Evolutionary conservation across 192 early-diverging fungal species (phyloP).

Genomic region (Linnemannia schmuckeri): DNA sequence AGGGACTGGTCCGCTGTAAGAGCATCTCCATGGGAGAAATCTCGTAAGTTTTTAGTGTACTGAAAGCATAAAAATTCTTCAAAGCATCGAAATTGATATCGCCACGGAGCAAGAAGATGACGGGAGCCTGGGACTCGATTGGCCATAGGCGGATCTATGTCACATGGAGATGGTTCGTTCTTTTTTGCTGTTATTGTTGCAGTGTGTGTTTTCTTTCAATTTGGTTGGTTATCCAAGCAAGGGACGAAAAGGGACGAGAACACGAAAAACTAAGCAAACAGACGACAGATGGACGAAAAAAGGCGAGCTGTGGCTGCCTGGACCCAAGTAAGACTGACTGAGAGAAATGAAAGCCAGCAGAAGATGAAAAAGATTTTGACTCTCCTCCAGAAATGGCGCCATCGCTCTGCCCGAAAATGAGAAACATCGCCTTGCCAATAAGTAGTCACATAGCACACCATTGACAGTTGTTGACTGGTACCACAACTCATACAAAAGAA

Average conservation of each 20-base stretch:
- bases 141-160: not conserved
- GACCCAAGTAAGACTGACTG: not conserved
- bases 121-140: constrained; percentile 5
- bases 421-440: not conserved
- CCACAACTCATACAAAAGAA: not conserved
- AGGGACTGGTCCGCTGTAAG: constrained; percentile 45
- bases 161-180: constrained; percentile 3
- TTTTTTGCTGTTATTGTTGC: not conserved
- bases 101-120: constrained; percentile 4
- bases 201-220: too few species aligned
- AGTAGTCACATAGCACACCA: constrained; percentile 11
- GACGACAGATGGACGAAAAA: not conserved
- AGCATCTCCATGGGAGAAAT: constrained; percentile 43
- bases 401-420: not conserved
- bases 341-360: not conserved
- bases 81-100: not conserved
- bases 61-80: not conserved
- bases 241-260: not conserved
- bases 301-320: not conserved
- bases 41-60: constrained; percentile 12
- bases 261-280: too few species aligned
- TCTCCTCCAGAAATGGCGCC: constrained; percentile 3
- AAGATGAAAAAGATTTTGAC: constrained; percentile 5
- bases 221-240: too few species aligned
- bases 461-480: not conserved